phyloP scores from a whole-genome alignment of 177 flowering plant species.

The Vitis hybrid region DNA sequence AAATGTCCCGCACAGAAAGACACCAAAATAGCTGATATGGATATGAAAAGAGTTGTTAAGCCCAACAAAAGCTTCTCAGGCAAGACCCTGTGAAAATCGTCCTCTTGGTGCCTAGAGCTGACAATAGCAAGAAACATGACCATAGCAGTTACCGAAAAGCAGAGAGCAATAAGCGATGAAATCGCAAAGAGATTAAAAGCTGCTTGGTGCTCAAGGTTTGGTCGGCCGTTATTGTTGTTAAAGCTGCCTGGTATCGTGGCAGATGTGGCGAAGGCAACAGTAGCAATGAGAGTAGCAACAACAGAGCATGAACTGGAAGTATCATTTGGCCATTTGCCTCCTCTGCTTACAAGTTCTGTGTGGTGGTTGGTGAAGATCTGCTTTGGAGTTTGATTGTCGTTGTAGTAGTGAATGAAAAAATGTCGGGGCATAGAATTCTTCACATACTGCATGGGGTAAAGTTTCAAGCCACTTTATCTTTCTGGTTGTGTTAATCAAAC shows the following conservation, averaged over 20 bases:
- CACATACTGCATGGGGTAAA: slow-evolving; percentile 19
- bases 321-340: slow-evolving; percentile 34
- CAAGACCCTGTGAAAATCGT: slow-evolving; percentile 30
- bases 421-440: slow-evolving; percentile 19
- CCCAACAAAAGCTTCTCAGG: slow-evolving; percentile 37
- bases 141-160: slow-evolving; percentile 38
- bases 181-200: slow-evolving; percentile 38
- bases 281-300: slow-evolving; percentile 35
- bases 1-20: slow-evolving; percentile 46
- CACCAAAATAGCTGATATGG: slow-evolving; percentile 36
- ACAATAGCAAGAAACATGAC: slow-evolving; percentile 42
- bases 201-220: slow-evolving; percentile 25
- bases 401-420: slow-evolving; percentile 17
- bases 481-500: too few relatives aligned
- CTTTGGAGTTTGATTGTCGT: slow-evolving; percentile 28
- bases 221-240: slow-evolving; percentile 16
- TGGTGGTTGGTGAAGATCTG: slow-evolving; percentile 31
- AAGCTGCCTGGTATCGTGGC: slow-evolving; percentile 36
- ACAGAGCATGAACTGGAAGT: slow-evolving; percentile 43
- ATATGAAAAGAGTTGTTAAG: slow-evolving; percentile 32
- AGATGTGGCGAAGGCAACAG: slow-evolving; percentile 45
- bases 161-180: slow-evolving; percentile 35
- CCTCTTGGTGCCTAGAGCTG: slow-evolving; percentile 34
- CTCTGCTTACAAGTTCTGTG: slow-evolving; percentile 13
- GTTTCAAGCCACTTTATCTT: too few relatives aligned